Base-by-base conservation (phyloP, 2,329 filamentous ascomycete species). In the Talaromyces sp. region DNA sequence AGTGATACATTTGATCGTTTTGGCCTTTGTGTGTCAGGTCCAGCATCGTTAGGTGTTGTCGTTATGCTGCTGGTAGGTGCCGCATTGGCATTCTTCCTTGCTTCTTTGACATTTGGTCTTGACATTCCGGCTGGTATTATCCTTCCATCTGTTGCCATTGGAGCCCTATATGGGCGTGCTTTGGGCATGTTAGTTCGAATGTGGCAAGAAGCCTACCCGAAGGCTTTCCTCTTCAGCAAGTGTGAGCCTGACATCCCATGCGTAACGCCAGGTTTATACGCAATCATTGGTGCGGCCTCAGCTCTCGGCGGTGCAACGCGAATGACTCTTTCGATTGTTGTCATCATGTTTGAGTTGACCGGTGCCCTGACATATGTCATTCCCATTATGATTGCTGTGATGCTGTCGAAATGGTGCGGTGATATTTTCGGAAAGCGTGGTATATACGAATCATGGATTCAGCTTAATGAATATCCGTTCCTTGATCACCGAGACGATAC, bases 281-380 rank as follows among this genome's bases (percentile, higher is more conserved):
- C 94, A 57, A 96, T 99, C 65, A 89, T 99, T 56, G 94, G 94
- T 30, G 94, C 94, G 0, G 93, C 94, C 0, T 92, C 94, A 3
- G 91, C 93, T n/a, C 84, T 99, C 1, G 90, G 90, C 5, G 94
- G 94, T 43, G 91, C 95, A 32, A 97, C 93, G 16, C 86, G 93
- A 62, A 95, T 99, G 86, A 99, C 94, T 0, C 91, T 97, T 10
- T 97, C 92, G 11, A 97, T 99, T 61, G 93, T 99, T 4, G 94
- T 97, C 66, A 99, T 99, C 76, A 97, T 97, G 89, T 99, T 99
- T 68, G 94, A 99, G 77, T 86, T 99, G 51, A 99, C 94, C 0
- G 94, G 94, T 47, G 94, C 94, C 1, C 82, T 99, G 24, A 96
- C 91, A 1, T 97, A 97, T 69, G 93, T 99, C 44, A 84, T 99